These are phyloP conservation scores for Lipomyces mesembrius DNA, from an alignment of 805 yeast species.

Conservation along the genomic window DNA sequence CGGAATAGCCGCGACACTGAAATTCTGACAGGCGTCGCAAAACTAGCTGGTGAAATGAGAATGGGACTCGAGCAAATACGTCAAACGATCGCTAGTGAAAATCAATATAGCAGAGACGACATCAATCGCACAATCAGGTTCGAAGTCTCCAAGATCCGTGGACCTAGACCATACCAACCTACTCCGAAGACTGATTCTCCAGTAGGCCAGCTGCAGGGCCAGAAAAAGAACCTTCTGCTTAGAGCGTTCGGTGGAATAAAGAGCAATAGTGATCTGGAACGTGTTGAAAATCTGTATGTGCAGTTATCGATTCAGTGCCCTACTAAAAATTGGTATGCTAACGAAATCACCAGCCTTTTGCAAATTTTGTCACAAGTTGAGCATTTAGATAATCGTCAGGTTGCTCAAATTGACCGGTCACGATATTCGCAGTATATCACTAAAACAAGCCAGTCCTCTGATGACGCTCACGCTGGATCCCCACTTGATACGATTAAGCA, in stretches of 20 bases:
- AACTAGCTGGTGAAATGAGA: conserved; percentile 18
- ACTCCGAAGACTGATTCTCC: neutral
- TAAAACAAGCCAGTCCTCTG: neutral
- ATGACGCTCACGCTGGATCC: neutral
- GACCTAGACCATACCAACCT: conserved; percentile 12
- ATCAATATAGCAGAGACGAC: neutral
- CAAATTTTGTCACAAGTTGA: conserved; percentile 28
- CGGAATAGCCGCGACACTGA: conserved; percentile 21
- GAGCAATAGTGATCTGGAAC: conserved; percentile 18
- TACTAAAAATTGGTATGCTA: neutral
- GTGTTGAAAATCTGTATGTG: conserved; percentile 29
- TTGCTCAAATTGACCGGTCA: neutral
- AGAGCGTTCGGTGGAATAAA: conserved; percentile 22
- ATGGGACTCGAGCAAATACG: conserved; percentile 7
- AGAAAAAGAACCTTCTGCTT: conserved; percentile 20
- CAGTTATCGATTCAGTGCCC: neutral
- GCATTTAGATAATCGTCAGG: conserved; percentile 11
- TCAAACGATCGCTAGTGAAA: conserved; percentile 5
- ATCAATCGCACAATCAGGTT: neutral
- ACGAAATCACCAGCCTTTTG: conserved; percentile 7
- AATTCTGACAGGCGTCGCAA: conserved; percentile 25
- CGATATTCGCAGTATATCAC: neutral
- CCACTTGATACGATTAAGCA: neutral
- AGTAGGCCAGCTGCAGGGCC: neutral
- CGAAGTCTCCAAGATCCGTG: conserved; percentile 10